Percentiles rank a stretch among this genome's conserved stretches.
Evolutionary conservation across 768 basidiomycete species (phyloP).

Genomic region (Podaxis sp.): DNA sequence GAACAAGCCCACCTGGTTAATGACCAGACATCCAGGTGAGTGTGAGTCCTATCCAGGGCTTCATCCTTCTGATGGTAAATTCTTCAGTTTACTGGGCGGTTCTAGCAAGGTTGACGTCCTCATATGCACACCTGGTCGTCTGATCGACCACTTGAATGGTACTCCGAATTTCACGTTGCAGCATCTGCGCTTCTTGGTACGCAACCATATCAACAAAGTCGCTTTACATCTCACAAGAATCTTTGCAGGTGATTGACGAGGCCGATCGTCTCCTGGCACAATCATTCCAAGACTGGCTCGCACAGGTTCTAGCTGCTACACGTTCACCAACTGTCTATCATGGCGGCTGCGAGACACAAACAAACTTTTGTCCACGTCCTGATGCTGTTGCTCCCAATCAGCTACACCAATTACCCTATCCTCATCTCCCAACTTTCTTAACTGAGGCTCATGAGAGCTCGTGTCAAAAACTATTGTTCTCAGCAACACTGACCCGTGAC

Average conservation of each 20-base stretch:
- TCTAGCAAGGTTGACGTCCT: constrained; percentile 91
- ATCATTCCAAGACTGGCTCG: constrained; percentile 95
- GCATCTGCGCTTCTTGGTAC: constrained; percentile 90
- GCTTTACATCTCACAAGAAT: not conserved
- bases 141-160: constrained; percentile 90
- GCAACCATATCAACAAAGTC: constrained; percentile 23
- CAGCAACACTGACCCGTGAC: constrained; percentile 92
- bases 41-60: not conserved
- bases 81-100: constrained; percentile 70
- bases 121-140: constrained; percentile 91
- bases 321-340: constrained; percentile 27
- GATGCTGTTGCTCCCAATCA: constrained; percentile 69
- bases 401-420: constrained; percentile 40
- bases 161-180: constrained; percentile 92
- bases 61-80: not conserved
- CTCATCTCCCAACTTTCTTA: constrained; percentile 46
- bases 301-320: constrained; percentile 77
- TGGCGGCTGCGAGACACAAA: too few relatives aligned
- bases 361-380: constrained; percentile 25
- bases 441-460: constrained; percentile 60
- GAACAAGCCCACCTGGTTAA: constrained; percentile 83
- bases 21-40: constrained; percentile 54
- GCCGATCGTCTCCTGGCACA: constrained; percentile 95
- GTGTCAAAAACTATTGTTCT: constrained; percentile 95
- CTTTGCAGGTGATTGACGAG: constrained; percentile 86